These are phyloP conservation scores for Alternaria gaisen DNA, from an alignment of 2,329 filamentous ascomycete genomes.

Conservation along the genomic window DNA sequence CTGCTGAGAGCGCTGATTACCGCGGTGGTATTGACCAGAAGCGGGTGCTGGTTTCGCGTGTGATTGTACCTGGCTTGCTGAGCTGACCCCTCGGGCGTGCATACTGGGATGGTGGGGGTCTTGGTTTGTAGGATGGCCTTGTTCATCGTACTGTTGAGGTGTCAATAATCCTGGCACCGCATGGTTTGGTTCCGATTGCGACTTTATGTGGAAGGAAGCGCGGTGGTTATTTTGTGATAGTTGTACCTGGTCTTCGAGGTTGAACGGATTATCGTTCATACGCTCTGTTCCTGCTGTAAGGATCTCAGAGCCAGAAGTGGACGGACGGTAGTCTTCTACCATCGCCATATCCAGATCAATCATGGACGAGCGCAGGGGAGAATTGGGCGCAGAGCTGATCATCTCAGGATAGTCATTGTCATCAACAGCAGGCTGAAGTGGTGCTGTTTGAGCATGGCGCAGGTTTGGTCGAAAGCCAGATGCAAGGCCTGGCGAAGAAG, in stretches of 20 bases:
- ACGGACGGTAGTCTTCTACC: slow-evolving; percentile 54
- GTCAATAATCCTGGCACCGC: slow-evolving; percentile 48
- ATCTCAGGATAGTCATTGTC: slow-evolving; percentile 48
- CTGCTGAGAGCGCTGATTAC: slow-evolving; percentile 41
- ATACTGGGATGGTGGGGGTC: slow-evolving; percentile 40
- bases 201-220: slow-evolving; percentile 51
- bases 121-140: slow-evolving; percentile 43
- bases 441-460: slow-evolving; percentile 54
- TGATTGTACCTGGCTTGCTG: slow-evolving; percentile 46
- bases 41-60: slow-evolving; percentile 33
- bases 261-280: slow-evolving; percentile 59
- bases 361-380: slow-evolving; percentile 54
- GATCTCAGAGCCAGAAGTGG: slow-evolving; percentile 53
- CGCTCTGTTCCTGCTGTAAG: slow-evolving; percentile 51
- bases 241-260: slow-evolving; percentile 57
- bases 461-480: slow-evolving; percentile 52
- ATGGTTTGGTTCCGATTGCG: slow-evolving; percentile 53
- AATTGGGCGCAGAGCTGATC: slow-evolving; percentile 41
- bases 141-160: slow-evolving; percentile 47
- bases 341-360: slow-evolving; percentile 55
- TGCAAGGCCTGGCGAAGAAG: slow-evolving; percentile 42
- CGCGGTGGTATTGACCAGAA: slow-evolving; percentile 31
- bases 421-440: slow-evolving; percentile 44
- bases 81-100: slow-evolving; percentile 48
- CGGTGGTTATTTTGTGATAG: slow-evolving; percentile 51